Percentiles rank a stretch among this genome's conserved stretches.
phyloP scores from a whole-genome alignment of 2,329 filamentous ascomycete species.

The Pestalotiopsis sp. region DNA sequence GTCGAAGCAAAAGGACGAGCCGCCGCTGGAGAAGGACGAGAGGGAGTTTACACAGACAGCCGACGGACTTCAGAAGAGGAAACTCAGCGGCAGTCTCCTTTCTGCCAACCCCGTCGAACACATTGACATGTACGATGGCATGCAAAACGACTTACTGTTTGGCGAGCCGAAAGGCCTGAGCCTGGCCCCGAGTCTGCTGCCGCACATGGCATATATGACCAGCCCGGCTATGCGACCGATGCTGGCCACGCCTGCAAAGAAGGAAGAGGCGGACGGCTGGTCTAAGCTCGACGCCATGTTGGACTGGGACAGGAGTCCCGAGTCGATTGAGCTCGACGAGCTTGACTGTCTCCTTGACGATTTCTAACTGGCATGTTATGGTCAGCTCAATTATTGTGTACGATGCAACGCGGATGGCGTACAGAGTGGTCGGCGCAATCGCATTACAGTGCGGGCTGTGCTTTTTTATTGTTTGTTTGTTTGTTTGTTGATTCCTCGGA shows the following conservation, averaged over 20 bases:
- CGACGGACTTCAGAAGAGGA: slow-evolving; percentile 73
- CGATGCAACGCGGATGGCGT: not conserved
- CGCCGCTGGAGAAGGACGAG: slow-evolving; percentile 90
- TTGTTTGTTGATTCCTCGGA: not conserved
- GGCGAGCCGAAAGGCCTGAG: slow-evolving; percentile 38
- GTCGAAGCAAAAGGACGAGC: slow-evolving; percentile 69
- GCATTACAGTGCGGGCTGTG: not conserved
- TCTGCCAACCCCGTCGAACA: slow-evolving; percentile 35
- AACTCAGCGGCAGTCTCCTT: slow-evolving; percentile 49
- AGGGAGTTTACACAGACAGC: slow-evolving; percentile 96
- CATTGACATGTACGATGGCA: slow-evolving; percentile 40
- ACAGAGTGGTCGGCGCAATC: not conserved
- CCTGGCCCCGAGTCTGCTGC: slow-evolving; percentile 31
- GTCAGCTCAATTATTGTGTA: slow-evolving; percentile 9
- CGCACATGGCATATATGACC: slow-evolving; percentile 46
- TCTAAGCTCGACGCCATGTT: slow-evolving; percentile 43
- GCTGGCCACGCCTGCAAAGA: slow-evolving; percentile 42
- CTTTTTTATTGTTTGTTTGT: not conserved
- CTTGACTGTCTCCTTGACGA: slow-evolving; percentile 83
- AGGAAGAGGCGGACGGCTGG: slow-evolving; percentile 44
- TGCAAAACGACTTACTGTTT: slow-evolving; percentile 55
- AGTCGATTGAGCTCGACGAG: slow-evolving; percentile 90
- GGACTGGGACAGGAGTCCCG: slow-evolving; percentile 72
- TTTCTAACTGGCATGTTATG: slow-evolving; percentile 47
- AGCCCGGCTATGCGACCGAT: slow-evolving; percentile 57